phyloP scores from a whole-genome alignment of 2,329 filamentous ascomycete genomes.

The Cladosporium sp. region DNA sequence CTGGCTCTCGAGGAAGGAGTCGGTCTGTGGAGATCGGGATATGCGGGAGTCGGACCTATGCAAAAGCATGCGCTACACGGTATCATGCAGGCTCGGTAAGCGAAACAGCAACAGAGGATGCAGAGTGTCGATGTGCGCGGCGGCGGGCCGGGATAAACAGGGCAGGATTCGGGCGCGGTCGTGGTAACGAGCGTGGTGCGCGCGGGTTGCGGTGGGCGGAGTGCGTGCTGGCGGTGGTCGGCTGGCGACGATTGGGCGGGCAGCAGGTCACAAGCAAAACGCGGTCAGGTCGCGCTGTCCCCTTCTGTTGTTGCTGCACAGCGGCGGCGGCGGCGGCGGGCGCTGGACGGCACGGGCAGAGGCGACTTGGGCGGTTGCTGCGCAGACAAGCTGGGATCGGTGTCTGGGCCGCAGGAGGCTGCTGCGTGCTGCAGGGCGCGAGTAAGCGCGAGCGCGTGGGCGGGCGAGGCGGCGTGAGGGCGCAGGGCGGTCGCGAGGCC shows the following conservation, averaged over 20 bases:
- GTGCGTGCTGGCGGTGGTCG: neutral
- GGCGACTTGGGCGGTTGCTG: no score
- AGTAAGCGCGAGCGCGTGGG: no score
- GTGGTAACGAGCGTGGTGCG: neutral
- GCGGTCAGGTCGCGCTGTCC: no score
- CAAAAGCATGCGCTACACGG: constrained; percentile 4
- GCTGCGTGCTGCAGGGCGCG: no score
- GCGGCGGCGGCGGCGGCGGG: no score
- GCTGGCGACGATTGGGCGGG: neutral
- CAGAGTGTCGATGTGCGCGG: constrained; percentile 9
- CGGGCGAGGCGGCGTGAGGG: no score
- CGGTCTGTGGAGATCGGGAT: neutral
- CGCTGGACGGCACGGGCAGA: no score
- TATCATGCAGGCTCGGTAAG: constrained; percentile 7
- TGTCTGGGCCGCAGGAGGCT: no score
- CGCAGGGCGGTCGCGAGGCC: no score
- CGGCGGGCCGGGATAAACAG: constrained; percentile 3
- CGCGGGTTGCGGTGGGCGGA: no score
- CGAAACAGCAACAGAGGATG: constrained; percentile 1
- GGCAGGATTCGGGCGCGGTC: neutral
- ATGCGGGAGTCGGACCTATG: neutral
- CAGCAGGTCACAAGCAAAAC: neutral
- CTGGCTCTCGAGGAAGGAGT: neutral
- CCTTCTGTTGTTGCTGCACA: no score
- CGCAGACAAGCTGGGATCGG: no score